Conservation (phyloP, 768 basidiomycete genomes). For the Gloeostereum incarnatum region DNA sequence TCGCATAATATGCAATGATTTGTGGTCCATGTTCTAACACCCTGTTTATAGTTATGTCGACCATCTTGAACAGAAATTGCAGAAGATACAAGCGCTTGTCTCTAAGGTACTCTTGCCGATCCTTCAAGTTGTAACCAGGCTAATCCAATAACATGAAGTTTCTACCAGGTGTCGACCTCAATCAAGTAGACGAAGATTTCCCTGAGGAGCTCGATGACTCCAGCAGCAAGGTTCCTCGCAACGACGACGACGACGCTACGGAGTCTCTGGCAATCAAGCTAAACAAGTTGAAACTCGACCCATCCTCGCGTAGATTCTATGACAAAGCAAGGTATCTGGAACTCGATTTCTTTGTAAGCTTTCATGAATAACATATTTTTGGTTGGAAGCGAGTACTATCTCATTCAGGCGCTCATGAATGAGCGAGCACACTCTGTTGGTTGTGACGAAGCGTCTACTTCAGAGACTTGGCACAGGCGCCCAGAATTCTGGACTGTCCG, state of each 20-base stretch:
- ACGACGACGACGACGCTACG: conserved; percentile 22
- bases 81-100: conserved; percentile 57
- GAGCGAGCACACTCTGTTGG: conserved; percentile 47
- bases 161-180: conserved; percentile 55
- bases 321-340: conserved; percentile 36
- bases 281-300: conserved; percentile 25
- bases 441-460: conserved; percentile 11
- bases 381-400: conserved; percentile 33
- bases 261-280: conserved; percentile 21
- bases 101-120: conserved; percentile 27
- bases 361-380: not conserved
- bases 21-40: conserved; percentile 15
- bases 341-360: not conserved
- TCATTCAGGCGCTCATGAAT: conserved; percentile 46
- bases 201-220: conserved; percentile 20
- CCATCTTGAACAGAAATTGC: conserved; percentile 49
- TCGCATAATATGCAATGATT: conserved; percentile 9
- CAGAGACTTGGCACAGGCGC: conserved; percentile 21
- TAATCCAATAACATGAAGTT: conserved; percentile 16
- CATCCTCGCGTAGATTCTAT: conserved; percentile 33
- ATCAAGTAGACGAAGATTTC: conserved; percentile 41
- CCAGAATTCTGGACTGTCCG: conserved; percentile 42
- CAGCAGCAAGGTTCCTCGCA: conserved; percentile 14
- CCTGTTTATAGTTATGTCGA: conserved; percentile 45
- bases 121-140: not conserved